A percentile compares a stretch with the other conserved stretches of the same genome.
phyloP scores from a whole-genome alignment of 2,329 filamentous ascomycete genomes.

The Epichloe amarillans region DNA sequence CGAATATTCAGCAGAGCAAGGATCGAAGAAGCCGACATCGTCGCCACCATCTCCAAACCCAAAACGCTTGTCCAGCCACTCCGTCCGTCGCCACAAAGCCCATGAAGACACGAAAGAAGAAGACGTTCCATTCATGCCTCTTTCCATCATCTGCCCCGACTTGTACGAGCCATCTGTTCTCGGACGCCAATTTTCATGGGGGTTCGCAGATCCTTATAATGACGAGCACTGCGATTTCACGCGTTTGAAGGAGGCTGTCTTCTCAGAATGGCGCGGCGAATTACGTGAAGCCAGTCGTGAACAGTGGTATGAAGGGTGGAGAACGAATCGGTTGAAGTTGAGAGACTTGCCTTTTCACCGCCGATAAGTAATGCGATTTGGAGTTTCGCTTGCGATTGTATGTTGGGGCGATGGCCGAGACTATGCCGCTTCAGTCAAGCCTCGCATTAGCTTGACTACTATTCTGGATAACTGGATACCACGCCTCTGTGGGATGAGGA shows the following conservation, averaged over 20 bases:
- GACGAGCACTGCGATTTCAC: slow-evolving; percentile 87
- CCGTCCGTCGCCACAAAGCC: slow-evolving; percentile 31
- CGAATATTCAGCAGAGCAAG: slow-evolving; percentile 15
- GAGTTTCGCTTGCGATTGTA: not conserved
- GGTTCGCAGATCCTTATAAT: slow-evolving; percentile 88
- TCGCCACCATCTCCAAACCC: slow-evolving; percentile 23
- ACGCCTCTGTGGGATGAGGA: not conserved
- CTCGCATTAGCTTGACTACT: not conserved
- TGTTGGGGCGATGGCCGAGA: not conserved
- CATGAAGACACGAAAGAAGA: slow-evolving; percentile 34
- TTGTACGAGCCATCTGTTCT: slow-evolving; percentile 68
- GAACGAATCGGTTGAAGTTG: slow-evolving; percentile 55
- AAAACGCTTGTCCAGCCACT: slow-evolving; percentile 33
- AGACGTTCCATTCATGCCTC: slow-evolving; percentile 60
- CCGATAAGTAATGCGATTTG: slow-evolving; percentile 14
- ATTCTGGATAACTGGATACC: not conserved
- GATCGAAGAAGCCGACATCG: slow-evolving; percentile 12
- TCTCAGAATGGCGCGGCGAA: slow-evolving; percentile 84
- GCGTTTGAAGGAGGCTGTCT: slow-evolving; percentile 80
- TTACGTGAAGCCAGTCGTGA: slow-evolving; percentile 82
- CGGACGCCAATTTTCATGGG: slow-evolving; percentile 90
- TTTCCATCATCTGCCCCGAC: slow-evolving; percentile 90
- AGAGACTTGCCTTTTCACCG: slow-evolving; percentile 28
- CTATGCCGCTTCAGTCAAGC: not conserved
- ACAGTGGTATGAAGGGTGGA: slow-evolving; percentile 93